phyloP scores from a whole-genome alignment of 2,329 filamentous ascomycete genomes.

The Metarhizium rileyi region DNA sequence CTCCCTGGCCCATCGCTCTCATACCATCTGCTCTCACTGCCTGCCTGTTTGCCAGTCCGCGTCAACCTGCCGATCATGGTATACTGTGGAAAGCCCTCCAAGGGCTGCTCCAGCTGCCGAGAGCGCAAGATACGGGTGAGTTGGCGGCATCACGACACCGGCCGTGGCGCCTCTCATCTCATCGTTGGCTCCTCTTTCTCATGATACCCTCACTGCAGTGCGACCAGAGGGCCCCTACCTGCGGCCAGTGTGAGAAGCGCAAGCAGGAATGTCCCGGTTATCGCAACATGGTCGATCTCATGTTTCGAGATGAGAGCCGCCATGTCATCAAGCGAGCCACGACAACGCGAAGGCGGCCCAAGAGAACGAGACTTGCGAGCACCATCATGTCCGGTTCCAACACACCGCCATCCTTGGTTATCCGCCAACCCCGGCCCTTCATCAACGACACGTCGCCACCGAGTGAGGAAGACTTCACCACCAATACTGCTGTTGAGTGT shows the following conservation, averaged over 20 bases:
- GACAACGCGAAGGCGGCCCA: constrained; percentile 17
- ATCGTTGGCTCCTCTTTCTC: constrained; percentile 4
- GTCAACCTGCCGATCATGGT: constrained; percentile 31
- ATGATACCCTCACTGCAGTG: constrained; percentile 27
- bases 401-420: neutral
- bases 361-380: constrained; percentile 12
- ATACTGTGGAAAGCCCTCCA: constrained; percentile 48
- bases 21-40: too few relatives aligned
- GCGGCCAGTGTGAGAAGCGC: constrained; percentile 45
- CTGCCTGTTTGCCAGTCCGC: too few relatives aligned
- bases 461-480: neutral
- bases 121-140: constrained; percentile 47
- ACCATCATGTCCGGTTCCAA: neutral
- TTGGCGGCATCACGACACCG: constrained; percentile 10
- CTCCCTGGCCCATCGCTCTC: neutral
- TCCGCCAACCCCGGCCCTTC: constrained; percentile 4
- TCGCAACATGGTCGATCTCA: constrained; percentile 43
- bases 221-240: constrained; percentile 40
- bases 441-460: constrained; percentile 2
- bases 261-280: constrained; percentile 45
- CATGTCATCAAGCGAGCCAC: constrained; percentile 45
- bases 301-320: constrained; percentile 47
- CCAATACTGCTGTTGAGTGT: neutral
- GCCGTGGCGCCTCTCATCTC: constrained; percentile 1
- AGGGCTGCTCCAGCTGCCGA: constrained; percentile 45